These are phyloP conservation scores for Fusarium piperis DNA, from an alignment of 2,329 filamentous ascomycete species.

Conservation along the genomic window DNA sequence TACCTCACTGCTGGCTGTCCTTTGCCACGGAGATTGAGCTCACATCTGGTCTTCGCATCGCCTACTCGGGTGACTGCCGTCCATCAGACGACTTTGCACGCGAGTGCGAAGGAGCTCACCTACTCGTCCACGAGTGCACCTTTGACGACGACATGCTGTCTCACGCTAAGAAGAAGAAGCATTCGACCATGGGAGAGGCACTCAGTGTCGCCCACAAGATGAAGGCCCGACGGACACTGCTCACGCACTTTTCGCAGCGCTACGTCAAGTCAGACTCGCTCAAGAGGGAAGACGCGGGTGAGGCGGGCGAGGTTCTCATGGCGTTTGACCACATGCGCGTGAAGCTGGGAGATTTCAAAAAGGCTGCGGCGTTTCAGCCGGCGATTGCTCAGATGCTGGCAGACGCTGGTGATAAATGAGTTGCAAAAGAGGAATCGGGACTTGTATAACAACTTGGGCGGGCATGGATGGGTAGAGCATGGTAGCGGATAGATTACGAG, in stretches of 20 bases:
- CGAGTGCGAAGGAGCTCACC: constrained; percentile 78
- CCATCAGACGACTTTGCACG: constrained; percentile 75
- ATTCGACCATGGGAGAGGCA: constrained; percentile 89
- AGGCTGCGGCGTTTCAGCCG: constrained; percentile 59
- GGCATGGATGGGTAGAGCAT: not conserved
- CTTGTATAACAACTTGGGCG: not conserved
- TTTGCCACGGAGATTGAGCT: constrained; percentile 83
- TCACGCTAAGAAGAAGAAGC: constrained; percentile 88
- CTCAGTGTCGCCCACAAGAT: constrained; percentile 80
- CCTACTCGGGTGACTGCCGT: constrained; percentile 94
- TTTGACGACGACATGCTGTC: constrained; percentile 85
- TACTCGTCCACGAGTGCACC: constrained; percentile 95
- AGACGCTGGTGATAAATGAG: constrained; percentile 23
- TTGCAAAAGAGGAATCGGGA: not conserved
- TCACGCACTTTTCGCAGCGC: constrained; percentile 95
- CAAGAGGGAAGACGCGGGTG: constrained; percentile 46
- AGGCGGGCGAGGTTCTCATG: constrained; percentile 64
- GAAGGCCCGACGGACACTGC: constrained; percentile 79
- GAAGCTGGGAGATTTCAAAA: constrained; percentile 74
- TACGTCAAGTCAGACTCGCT: constrained; percentile 74
- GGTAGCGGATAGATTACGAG: not conserved
- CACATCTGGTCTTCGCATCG: constrained; percentile 82
- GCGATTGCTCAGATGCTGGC: constrained; percentile 35
- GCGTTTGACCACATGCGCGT: constrained; percentile 85
- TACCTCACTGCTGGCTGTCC: constrained; percentile 82